A percentile compares a stretch with the other conserved stretches of the same genome.
These are phyloP conservation scores for Phalaenopsis aphrodite DNA, from an alignment of 106 monocot species.

Conservation along the genomic window DNA sequence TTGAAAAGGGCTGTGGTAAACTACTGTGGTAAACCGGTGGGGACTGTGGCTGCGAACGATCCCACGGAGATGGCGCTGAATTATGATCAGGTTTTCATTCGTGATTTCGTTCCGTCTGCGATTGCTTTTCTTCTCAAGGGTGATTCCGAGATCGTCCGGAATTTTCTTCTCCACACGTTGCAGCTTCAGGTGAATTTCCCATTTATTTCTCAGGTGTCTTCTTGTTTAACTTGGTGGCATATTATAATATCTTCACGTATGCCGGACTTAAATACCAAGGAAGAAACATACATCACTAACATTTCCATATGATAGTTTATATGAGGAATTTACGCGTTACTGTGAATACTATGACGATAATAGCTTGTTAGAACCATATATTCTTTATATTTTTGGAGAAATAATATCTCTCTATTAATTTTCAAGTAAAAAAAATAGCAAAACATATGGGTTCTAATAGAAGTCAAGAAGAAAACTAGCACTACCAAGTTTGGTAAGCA, in stretches of 20 bases:
- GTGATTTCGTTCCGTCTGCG: constrained; percentile 96
- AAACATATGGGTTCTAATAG: neutral
- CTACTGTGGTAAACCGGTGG: constrained; percentile 78
- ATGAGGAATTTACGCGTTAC: neutral
- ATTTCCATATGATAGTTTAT: neutral
- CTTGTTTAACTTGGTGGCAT: neutral
- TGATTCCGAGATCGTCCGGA: constrained; percentile 75
- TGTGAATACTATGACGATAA: neutral
- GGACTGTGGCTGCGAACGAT: constrained; percentile 89
- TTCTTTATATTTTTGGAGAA: neutral
- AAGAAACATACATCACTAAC: neutral
- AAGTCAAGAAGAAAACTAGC: neutral
- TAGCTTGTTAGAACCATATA: neutral
- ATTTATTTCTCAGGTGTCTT: neutral
- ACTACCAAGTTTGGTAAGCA: neutral
- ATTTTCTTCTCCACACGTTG: constrained; percentile 88
- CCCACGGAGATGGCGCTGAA: constrained; percentile 46
- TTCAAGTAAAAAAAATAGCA: neutral
- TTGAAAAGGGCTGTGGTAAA: constrained; percentile 62
- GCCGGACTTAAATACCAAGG: neutral
- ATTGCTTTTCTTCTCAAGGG: constrained; percentile 86
- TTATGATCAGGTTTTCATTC: constrained; percentile 93
- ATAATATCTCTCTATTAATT: neutral
- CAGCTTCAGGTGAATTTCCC: constrained; percentile 74
- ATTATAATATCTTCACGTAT: neutral